phyloP scores from a whole-genome alignment of 2,329 filamentous ascomycete genomes.

The Apiospora marii region DNA sequence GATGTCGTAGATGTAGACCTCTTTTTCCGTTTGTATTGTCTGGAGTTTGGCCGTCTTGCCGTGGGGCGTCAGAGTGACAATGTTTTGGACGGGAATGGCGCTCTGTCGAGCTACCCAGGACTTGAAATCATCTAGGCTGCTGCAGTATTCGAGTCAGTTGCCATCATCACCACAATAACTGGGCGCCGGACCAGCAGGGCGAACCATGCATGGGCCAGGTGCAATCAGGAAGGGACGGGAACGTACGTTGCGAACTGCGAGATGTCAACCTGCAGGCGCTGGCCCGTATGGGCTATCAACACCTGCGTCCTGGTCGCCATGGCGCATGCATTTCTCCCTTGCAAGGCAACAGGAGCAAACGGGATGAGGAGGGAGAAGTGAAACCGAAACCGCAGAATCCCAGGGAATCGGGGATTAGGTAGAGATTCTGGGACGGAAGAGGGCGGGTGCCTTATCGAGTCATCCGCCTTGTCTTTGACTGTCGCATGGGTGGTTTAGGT shows the following conservation, averaged over 20 bases:
- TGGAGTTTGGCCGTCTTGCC: slow-evolving; percentile 86
- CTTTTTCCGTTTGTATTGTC: slow-evolving; percentile 82
- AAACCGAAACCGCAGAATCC: neutral
- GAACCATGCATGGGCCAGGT: slow-evolving; percentile 16
- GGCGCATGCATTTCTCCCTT: slow-evolving; percentile 35
- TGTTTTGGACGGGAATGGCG: slow-evolving; percentile 76
- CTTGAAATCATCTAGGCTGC: slow-evolving; percentile 83
- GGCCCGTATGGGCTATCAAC: slow-evolving; percentile 92
- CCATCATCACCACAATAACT: slow-evolving; percentile 34
- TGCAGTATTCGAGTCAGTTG: slow-evolving; percentile 25
- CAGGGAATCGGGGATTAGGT: slow-evolving; percentile 11
- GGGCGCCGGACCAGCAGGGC: slow-evolving; percentile 12
- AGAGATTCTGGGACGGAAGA: neutral
- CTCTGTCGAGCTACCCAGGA: slow-evolving; percentile 79
- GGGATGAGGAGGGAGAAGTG: neutral
- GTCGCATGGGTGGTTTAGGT: slow-evolving; percentile 14
- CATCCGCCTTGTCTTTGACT: slow-evolving; percentile 18
- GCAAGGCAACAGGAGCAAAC: slow-evolving; percentile 15
- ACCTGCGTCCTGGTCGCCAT: slow-evolving; percentile 86
- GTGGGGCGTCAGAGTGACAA: slow-evolving; percentile 86
- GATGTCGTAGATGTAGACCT: slow-evolving; percentile 93
- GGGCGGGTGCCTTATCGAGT: slow-evolving; percentile 17
- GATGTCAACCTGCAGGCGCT: slow-evolving; percentile 81
- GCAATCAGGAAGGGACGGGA: slow-evolving; percentile 22
- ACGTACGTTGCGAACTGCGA: slow-evolving; percentile 77